Percentiles rank a stretch among this genome's conserved stretches.
Evolutionary conservation across 306 rosid genomes (phyloP).

Genomic region (Quercus mongolica): DNA sequence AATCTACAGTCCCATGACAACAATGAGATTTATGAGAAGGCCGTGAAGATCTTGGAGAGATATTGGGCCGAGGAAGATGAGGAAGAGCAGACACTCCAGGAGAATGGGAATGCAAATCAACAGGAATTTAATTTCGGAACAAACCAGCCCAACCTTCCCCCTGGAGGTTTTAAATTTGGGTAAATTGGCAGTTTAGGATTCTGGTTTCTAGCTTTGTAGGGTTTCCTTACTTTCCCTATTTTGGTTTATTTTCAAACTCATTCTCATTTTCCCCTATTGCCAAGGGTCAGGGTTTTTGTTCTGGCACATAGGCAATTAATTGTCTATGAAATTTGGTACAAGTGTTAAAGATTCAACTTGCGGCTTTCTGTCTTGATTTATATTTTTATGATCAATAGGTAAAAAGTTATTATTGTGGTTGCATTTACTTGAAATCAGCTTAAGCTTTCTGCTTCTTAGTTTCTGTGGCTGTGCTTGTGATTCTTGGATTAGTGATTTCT

Average conservation of each 20-base stretch:
- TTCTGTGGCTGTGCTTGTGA: neutral
- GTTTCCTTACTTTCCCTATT: neutral
- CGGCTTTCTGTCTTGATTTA: neutral
- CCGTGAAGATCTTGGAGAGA: conserved; percentile 70
- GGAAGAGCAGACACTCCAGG: conserved; percentile 37
- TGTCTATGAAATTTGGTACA: conserved; percentile 19
- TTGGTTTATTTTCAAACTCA: neutral
- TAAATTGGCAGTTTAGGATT: conserved; percentile 13
- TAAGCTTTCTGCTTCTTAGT: neutral
- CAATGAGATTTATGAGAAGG: conserved; percentile 64
- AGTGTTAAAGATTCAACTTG: neutral
- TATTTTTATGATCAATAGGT: neutral
- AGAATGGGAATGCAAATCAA: conserved; percentile 41
- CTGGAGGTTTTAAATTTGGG: conserved; percentile 60
- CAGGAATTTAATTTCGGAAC: conserved; percentile 40
- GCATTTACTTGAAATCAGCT: neutral
- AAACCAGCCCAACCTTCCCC: conserved; percentile 47
- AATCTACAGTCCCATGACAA: conserved; percentile 53
- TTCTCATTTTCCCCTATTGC: conserved; percentile 12
- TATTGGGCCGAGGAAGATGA: conserved; percentile 72
- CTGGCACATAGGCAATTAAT: conserved; percentile 35
- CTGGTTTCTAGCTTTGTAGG: conserved; percentile 18
- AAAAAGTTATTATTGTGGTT: neutral
- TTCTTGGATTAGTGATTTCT: neutral
- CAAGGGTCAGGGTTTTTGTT: conserved; percentile 44